A percentile compares a stretch with the other conserved stretches of the same genome.
Evolutionary conservation across 257 asterid species (phyloP).

Genomic region (Paulownia fortunei): DNA sequence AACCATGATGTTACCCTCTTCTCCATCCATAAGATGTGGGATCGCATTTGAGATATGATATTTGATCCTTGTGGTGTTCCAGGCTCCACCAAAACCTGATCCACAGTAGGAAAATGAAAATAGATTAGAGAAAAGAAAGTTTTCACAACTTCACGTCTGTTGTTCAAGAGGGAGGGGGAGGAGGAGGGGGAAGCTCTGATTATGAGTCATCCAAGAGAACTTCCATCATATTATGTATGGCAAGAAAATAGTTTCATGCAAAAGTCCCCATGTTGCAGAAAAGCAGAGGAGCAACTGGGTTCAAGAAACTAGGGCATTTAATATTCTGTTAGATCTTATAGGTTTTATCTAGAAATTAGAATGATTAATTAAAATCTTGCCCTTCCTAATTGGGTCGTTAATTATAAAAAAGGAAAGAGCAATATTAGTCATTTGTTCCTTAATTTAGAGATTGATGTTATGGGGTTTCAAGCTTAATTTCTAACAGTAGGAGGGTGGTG

Average conservation of each 20-base stretch:
- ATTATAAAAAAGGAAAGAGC: background rate
- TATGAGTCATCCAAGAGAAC: constrained; percentile 20
- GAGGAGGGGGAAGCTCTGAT: background rate
- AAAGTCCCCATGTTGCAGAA: background rate
- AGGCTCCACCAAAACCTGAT: constrained; percentile 91
- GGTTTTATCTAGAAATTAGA: background rate
- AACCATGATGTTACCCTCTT: constrained; percentile 62
- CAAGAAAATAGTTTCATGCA: background rate
- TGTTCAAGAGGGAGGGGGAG: background rate
- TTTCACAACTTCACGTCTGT: constrained; percentile 14
- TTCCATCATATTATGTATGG: background rate
- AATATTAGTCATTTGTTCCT: background rate
- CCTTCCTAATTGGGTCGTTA: background rate
- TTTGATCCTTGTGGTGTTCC: constrained; percentile 98
- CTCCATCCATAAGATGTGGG: constrained; percentile 97
- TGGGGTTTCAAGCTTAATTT: background rate
- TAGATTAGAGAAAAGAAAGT: background rate
- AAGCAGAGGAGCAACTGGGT: background rate
- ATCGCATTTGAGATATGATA: constrained; percentile 91
- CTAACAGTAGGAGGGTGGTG: background rate
- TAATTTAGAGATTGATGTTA: background rate
- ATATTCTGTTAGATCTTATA: background rate
- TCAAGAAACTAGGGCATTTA: background rate
- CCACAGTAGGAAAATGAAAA: constrained; percentile 26
- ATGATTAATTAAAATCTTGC: background rate